A percentile compares a stretch with the other conserved stretches of the same genome.
Conservation (phyloP, 2,329 filamentous ascomycete genomes). For the Pseudocercospora pini-densiflorae region DNA sequence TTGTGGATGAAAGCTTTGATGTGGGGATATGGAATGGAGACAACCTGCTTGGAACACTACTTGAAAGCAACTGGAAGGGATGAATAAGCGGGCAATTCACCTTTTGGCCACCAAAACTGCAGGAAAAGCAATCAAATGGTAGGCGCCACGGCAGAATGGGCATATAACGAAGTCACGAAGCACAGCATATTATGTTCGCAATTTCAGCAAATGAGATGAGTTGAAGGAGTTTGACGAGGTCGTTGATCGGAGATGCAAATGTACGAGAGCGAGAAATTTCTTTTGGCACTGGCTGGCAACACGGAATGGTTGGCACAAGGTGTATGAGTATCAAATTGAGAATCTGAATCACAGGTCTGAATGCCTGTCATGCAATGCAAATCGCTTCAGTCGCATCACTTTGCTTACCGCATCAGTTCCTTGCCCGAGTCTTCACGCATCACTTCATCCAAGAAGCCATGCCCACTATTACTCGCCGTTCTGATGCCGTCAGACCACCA, state of each 20-base stretch:
- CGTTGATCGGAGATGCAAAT: background rate
- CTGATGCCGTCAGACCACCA: no score
- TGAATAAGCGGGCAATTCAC: background rate
- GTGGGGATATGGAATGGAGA: background rate
- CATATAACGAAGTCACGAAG: conserved; percentile 8
- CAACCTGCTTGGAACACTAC: background rate
- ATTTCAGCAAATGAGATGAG: background rate
- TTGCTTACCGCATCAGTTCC: no score
- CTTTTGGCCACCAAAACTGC: conserved; percentile 5
- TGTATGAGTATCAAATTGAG: conserved; percentile 11
- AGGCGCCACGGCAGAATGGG: conserved; percentile 8
- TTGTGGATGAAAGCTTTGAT: conserved; percentile 3
- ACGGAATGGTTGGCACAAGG: background rate
- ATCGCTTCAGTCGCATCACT: background rate
- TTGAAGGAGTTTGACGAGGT: background rate
- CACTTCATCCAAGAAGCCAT: no score
- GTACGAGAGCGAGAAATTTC: background rate
- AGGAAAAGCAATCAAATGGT: background rate
- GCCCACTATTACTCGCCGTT: no score
- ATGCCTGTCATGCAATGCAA: background rate
- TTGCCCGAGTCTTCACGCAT: no score
- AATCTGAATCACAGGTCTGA: background rate
- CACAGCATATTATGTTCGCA: background rate
- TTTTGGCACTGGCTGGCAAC: conserved; percentile 6
- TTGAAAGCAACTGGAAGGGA: background rate